Evolutionary conservation across 202 grass and related monocot genomes (phyloP).

Genomic region (Zizania palustris): DNA sequence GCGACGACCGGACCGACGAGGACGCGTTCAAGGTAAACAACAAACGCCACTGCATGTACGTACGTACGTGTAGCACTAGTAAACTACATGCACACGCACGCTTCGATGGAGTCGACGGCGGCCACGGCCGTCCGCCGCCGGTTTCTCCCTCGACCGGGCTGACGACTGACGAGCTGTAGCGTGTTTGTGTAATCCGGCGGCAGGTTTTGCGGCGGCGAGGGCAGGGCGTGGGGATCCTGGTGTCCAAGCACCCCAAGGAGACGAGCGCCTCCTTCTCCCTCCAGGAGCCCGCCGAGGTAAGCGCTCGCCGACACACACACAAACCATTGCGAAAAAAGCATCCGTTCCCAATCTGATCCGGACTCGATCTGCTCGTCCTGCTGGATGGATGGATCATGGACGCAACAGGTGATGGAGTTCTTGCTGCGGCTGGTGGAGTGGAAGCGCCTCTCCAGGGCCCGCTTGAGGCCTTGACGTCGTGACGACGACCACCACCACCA

Average conservation of each 20-base stretch:
- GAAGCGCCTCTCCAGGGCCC: conserved; percentile 52
- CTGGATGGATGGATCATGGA: background rate
- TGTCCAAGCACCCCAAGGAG: conserved; percentile 86
- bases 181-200: background rate
- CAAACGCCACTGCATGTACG: background rate
- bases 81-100: background rate
- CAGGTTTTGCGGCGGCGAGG: conserved; percentile 66
- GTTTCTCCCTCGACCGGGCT: no score
- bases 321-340: background rate
- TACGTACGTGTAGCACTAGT: background rate
- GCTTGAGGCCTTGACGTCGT: conserved; percentile 10
- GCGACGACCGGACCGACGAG: conserved; percentile 95
- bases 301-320: conserved; percentile 25
- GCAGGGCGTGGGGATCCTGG: conserved; percentile 84
- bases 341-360: background rate
- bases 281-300: conserved; percentile 76
- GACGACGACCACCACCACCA: background rate
- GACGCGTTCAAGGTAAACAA: conserved; percentile 79
- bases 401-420: conserved; percentile 84
- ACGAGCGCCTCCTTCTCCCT: conserved; percentile 85
- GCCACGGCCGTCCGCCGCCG: background rate
- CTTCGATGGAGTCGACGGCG: no score
- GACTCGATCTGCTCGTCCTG: background rate
- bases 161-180: background rate
- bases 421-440: conserved; percentile 79